Conservation (phyloP, 768 basidiomycete genomes). For the Leccinum obscurum region DNA sequence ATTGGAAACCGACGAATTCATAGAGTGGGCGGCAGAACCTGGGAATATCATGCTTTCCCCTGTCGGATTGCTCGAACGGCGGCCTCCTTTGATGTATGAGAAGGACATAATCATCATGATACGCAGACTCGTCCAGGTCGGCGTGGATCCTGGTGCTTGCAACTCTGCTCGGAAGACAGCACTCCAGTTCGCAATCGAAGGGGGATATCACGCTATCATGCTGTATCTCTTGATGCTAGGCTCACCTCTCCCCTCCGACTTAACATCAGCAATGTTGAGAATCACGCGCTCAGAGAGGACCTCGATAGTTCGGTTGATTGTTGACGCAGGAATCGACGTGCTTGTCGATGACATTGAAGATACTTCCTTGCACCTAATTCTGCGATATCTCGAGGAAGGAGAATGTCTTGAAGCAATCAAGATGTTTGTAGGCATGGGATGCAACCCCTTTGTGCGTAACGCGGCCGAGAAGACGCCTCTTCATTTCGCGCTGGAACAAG, state of each 20-base stretch:
- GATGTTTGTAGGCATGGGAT: neutral
- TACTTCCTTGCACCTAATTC: neutral
- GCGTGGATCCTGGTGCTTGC: neutral
- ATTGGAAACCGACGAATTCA: constrained; percentile 8
- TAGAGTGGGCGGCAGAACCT: constrained; percentile 10
- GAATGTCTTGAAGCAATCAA: constrained; percentile 1
- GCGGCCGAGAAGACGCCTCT: neutral
- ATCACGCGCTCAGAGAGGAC: neutral
- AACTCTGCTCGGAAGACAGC: neutral
- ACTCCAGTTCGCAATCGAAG: constrained; percentile 3
- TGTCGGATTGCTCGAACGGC: constrained; percentile 1
- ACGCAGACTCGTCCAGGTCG: constrained; percentile 10
- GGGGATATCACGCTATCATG: constrained; percentile 1
- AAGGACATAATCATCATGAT: constrained; percentile 6
- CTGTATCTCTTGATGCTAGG: constrained; percentile 2
- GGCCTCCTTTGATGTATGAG: constrained; percentile 8
- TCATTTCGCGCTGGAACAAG: neutral
- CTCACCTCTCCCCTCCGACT: neutral
- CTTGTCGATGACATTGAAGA: neutral
- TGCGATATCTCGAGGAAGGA: neutral
- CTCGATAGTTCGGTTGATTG: neutral
- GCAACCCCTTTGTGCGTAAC: neutral
- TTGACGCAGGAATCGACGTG: neutral
- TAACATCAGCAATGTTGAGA: neutral
- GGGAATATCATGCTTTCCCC: neutral